A percentile compares a stretch with the other conserved stretches of the same genome.
phyloP scores from a whole-genome alignment of 345 rosid species.

The Populus nigra region DNA sequence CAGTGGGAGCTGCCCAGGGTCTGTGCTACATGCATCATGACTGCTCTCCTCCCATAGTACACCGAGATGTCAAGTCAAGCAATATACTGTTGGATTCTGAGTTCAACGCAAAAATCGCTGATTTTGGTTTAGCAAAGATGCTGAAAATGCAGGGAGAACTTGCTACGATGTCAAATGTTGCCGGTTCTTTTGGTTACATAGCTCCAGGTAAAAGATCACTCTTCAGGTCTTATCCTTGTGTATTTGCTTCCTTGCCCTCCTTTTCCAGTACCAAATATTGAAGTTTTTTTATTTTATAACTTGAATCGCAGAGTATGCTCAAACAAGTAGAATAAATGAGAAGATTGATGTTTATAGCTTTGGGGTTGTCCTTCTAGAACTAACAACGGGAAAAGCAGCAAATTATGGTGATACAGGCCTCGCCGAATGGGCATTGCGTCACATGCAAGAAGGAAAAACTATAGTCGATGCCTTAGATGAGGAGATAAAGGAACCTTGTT shows the following conservation, averaged over 20 bases:
- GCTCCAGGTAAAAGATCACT: conserved; percentile 22
- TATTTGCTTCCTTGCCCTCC: not conserved
- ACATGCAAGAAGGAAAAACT: conserved; percentile 9
- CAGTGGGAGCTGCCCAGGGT: conserved; percentile 27
- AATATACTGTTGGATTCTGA: conserved; percentile 25
- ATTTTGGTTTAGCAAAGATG: conserved; percentile 26
- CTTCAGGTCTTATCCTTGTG: not conserved
- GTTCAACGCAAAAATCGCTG: conserved; percentile 31
- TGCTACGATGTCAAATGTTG: conserved; percentile 14
- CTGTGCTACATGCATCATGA: conserved; percentile 27
- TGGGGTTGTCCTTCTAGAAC: conserved; percentile 56
- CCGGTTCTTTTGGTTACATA: conserved; percentile 23
- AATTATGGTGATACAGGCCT: conserved; percentile 12
- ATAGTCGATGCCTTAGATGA: conserved; percentile 15
- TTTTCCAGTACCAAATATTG: not conserved
- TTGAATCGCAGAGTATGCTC: conserved; percentile 24
- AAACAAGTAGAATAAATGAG: conserved; percentile 49
- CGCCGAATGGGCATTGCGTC: conserved; percentile 23
- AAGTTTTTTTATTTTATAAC: not conserved
- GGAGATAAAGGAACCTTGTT: conserved; percentile 11
- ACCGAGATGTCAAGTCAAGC: conserved; percentile 31
- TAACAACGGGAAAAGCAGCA: conserved; percentile 28
- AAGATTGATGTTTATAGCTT: conserved; percentile 94
- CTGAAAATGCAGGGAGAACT: conserved; percentile 1
- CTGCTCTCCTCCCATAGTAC: conserved; percentile 11